Evolutionary conservation across 129 eudicot genomes (phyloP), one percentile per base, ranked within the genome.

Genomic region (Tanacetum coccineum): DNA sequence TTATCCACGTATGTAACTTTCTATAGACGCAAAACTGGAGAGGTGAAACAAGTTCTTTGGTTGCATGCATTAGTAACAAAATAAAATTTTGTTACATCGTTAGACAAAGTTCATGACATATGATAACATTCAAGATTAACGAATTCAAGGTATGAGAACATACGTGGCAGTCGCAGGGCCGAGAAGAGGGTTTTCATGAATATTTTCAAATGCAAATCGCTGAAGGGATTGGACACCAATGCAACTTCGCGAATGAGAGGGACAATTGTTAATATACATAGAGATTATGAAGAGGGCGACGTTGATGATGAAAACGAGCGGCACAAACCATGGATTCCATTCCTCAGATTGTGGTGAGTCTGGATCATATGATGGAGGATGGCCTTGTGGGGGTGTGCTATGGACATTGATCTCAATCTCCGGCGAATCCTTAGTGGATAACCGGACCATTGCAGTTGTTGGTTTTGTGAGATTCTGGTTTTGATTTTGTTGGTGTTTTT

Each of bases 161-260:
- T 46, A 91, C 98, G 96, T 88, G 30, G 73, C 32, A 32, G 95
- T 68, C n/a, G 96, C 75, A 59, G 98, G 98, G 25, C 98, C 96
- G 18, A 88, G 87, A 60, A 91, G 81, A 15, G 98, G 98, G 74
- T 91, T 91, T 68, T 85, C 83, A 0, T 55, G 76, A 51, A 75
- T 46, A 64, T 64, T 71, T 67, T 90, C 87, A 32, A 90, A 90
- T 8, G 95, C 79, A 28, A 82, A 82, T 0, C 92, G 87, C 18
- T 85, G 84, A 48, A 90, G 76, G 8, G 3, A 0, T 8, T 67
- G 9, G 3, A 46, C 70, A 0, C 81, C 89, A 14, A 90, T 19
- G 82, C 97, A 90, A 17, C 50, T 63, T 5, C 20, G 18, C 20
- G 80, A 73, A 46, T 76, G 61, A 15, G 55, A 17, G 14, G 95